Percentiles rank a stretch among this genome's conserved stretches.
These are phyloP conservation scores for Athelia psychrophila DNA, from an alignment of 1,284 basidiomycete species.

Conservation along the genomic window DNA sequence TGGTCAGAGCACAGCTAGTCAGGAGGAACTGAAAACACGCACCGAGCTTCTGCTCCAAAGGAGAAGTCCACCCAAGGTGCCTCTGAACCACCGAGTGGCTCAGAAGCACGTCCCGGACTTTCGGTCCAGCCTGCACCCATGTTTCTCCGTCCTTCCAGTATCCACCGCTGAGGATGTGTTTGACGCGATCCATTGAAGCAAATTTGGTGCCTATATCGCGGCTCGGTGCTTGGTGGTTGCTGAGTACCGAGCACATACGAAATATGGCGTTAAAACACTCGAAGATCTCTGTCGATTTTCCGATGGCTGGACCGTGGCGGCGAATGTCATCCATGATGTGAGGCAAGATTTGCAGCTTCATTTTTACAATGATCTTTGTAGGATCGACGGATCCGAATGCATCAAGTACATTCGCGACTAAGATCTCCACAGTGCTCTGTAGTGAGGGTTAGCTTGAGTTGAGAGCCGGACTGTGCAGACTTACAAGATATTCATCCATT, in stretches of 20 bases:
- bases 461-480: too few relatives aligned
- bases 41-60: background rate
- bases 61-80: background rate
- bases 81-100: conserved; percentile 8
- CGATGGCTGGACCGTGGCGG: conserved; percentile 31
- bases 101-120: conserved; percentile 12
- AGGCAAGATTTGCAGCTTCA: conserved; percentile 32
- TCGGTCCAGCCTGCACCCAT: conserved; percentile 14
- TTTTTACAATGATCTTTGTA: conserved; percentile 28
- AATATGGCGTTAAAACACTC: conserved; percentile 37
- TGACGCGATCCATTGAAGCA: conserved; percentile 22
- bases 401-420: conserved; percentile 31
- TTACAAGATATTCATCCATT: conserved; percentile 30
- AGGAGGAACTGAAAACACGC: too few relatives aligned
- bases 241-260: conserved; percentile 27
- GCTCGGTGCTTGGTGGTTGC: conserved; percentile 35
- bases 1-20: background rate
- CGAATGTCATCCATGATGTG: conserved; percentile 31
- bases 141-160: conserved; percentile 17
- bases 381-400: conserved; percentile 24
- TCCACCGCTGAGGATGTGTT: conserved; percentile 26
- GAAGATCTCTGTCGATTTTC: conserved; percentile 29
- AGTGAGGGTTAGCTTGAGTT: background rate
- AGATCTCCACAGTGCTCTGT: conserved; percentile 25
- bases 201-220: conserved; percentile 32